Evolutionary conservation across 345 rosid species (phyloP).

Genomic region (Gossypium rotundifolium): DNA sequence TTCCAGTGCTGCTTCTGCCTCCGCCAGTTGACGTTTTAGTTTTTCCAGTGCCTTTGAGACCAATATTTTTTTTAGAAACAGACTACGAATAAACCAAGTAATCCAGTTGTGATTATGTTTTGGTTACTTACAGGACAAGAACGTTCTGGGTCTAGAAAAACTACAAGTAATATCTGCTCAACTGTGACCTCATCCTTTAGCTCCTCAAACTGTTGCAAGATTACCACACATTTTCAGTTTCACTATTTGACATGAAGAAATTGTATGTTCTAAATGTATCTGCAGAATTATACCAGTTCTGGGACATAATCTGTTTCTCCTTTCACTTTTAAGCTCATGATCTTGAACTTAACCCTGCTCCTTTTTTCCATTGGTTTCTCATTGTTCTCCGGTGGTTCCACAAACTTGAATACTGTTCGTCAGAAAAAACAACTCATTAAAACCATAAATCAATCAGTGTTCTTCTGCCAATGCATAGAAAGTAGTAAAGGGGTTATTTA

Average conservation of each 20-base stretch:
- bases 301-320: conserved; percentile 61
- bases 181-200: conserved; percentile 60
- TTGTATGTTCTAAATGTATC: neutral
- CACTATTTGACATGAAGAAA: neutral
- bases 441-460: neutral
- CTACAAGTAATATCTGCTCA: conserved; percentile 59
- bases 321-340: conserved; percentile 68
- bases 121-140: conserved; percentile 43
- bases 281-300: conserved; percentile 48
- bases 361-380: conserved; percentile 56
- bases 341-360: conserved; percentile 65
- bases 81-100: neutral
- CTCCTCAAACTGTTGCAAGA: conserved; percentile 56
- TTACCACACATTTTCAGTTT: conserved; percentile 6
- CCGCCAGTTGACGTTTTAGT: conserved; percentile 51
- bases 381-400: conserved; percentile 64
- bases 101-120: neutral
- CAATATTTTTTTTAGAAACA: no score
- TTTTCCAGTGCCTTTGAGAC: conserved; percentile 43
- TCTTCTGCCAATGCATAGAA: neutral
- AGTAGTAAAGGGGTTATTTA: neutral
- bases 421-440: conserved; percentile 16
- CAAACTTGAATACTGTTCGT: conserved; percentile 65
- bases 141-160: conserved; percentile 56
- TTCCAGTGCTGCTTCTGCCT: conserved; percentile 60